Conservation (phyloP, 306 rosid genomes). For the Casuarina cunninghamiana region DNA sequence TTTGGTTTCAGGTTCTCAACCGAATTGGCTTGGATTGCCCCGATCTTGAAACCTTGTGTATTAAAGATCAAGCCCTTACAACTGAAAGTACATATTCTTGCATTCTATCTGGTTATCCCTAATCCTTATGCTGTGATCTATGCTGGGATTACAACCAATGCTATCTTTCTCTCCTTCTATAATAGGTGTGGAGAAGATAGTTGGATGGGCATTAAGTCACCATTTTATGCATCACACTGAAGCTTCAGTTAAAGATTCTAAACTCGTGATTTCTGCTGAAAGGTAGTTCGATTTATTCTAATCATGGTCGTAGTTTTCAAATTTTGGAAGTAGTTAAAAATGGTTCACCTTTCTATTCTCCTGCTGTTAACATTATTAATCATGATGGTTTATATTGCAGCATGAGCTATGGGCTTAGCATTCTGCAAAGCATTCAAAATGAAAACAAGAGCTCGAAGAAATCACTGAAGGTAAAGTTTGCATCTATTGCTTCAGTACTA, state of each 20-base stretch:
- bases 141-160: constrained; percentile 22
- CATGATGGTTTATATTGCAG: constrained; percentile 50
- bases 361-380: constrained; percentile 20
- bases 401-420: constrained; percentile 65
- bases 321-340: not conserved
- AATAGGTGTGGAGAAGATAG: constrained; percentile 75
- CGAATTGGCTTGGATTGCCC: constrained; percentile 76
- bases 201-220: constrained; percentile 88
- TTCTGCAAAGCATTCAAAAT: constrained; percentile 70
- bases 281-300: constrained; percentile 48
- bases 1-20: constrained; percentile 71
- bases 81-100: constrained; percentile 58
- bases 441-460: constrained; percentile 76
- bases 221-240: constrained; percentile 65
- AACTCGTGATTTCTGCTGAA: constrained; percentile 66
- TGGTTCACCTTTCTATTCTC: constrained; percentile 4
- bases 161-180: not conserved
- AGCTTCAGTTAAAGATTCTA: constrained; percentile 50
- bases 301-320: not conserved
- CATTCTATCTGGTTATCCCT: not conserved
- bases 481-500: not conserved
- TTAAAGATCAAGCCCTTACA: constrained; percentile 79
- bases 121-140: constrained; percentile 7
- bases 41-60: constrained; percentile 65
- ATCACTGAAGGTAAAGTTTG: constrained; percentile 65